Percentiles rank a stretch among this genome's conserved stretches.
Conservation (phyloP, 2,329 filamentous ascomycete species). For the Rachicladosporium sp. region DNA sequence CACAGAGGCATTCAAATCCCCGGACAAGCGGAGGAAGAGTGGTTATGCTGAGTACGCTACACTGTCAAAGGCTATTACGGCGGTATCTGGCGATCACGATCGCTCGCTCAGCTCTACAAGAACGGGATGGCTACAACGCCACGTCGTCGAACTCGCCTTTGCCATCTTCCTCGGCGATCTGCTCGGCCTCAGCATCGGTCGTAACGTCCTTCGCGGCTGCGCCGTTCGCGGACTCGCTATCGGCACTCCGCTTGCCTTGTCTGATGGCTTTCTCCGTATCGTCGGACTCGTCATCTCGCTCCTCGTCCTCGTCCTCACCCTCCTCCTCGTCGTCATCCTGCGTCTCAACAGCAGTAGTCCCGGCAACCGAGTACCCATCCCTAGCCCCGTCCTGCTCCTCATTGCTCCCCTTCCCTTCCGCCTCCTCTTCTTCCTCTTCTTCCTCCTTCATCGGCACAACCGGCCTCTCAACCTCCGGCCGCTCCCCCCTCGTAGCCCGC, state of each 20-base stretch:
- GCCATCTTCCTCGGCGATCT: conserved; percentile 11
- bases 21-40: background rate
- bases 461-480: conserved; percentile 7
- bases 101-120: background rate
- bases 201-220: conserved; percentile 2
- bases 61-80: background rate
- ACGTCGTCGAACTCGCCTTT: conserved; percentile 20
- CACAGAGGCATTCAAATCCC: background rate
- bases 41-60: background rate
- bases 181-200: conserved; percentile 2
- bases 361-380: background rate
- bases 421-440: conserved; percentile 17
- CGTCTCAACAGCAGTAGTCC: conserved; percentile 5
- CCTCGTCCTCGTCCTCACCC: conserved; percentile 8
- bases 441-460: conserved; percentile 21
- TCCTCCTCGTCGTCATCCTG: conserved; percentile 22
- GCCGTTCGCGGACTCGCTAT: conserved; percentile 2
- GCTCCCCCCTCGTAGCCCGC: conserved; percentile 12
- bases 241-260: conserved; percentile 10
- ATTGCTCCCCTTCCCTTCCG: background rate
- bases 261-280: conserved; percentile 13
- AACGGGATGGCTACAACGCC: conserved; percentile 6
- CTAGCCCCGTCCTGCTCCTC: background rate
- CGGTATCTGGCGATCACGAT: too few species aligned
- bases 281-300: conserved; percentile 13